These are phyloP conservation scores for Aureobasidium sp. DNA, from an alignment of 2,329 filamentous ascomycete species.

Conservation along the genomic window DNA sequence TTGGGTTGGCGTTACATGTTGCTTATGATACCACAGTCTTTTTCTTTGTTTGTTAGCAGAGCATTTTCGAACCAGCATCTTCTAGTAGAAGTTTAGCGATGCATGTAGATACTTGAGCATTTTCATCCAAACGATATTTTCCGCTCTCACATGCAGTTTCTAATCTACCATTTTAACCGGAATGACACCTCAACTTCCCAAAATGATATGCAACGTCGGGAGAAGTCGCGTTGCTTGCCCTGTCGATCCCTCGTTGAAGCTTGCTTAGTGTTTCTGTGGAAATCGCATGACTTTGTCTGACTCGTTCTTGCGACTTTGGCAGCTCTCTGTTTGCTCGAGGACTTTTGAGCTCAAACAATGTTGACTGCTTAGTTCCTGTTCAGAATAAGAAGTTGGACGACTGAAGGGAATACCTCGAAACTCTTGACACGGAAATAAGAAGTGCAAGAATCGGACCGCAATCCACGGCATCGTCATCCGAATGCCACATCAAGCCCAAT, in stretches of 20 bases:
- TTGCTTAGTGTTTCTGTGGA: neutral
- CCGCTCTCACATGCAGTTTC: too few species aligned
- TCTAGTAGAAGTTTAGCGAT: neutral
- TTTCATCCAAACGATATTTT: neutral
- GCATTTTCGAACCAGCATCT: neutral
- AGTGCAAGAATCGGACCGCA: too few species aligned
- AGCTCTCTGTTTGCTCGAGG: too few species aligned
- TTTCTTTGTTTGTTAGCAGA: neutral
- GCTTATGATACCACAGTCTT: conserved; percentile 1
- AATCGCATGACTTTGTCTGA: neutral
- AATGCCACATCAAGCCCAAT: neutral
- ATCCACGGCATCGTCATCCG: too few species aligned
- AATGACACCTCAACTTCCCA: neutral
- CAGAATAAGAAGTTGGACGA: neutral
- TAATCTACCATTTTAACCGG: conserved; percentile 3
- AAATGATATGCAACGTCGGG: conserved; percentile 6
- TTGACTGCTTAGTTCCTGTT: too few species aligned
- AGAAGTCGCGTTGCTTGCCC: conserved; percentile 5
- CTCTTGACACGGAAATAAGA: too few species aligned
- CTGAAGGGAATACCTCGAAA: neutral
- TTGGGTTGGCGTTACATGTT: neutral
- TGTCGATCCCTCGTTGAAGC: conserved; percentile 2
- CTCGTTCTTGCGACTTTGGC: neutral
- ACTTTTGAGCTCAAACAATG: too few species aligned
- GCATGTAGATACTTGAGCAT: neutral